Evolutionary conservation across 805 yeast species (phyloP), one percentile per base, ranked within the genome.

Genomic region (Lachancea sp.): DNA sequence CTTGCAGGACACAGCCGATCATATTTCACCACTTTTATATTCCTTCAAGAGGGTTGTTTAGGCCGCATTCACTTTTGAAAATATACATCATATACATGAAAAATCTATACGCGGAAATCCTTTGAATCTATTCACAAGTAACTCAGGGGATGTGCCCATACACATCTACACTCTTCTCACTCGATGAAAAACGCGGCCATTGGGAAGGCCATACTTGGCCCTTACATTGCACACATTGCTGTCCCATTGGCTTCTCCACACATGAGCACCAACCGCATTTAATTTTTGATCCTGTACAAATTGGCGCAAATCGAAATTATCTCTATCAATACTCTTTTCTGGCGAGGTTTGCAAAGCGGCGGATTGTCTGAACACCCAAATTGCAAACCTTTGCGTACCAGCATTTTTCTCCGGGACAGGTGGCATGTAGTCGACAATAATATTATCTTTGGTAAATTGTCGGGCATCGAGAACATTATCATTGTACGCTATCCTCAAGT

Each of bases 371-470:
- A 87, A 83, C 3, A 88, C 94, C 96, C 97, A 89, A 31, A 86
- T 75, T 38, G 84, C 78, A 41, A 83, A 79, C 64, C 97, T 77
- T 62, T 90, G 96, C 23, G 70, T 69, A 30, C 85, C 87, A 3
- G 82, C 71, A 61, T 92, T 92, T 67, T 84, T 85, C 58, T 90
- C 97, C 8, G 97, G 96, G 20, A 75, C 74, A 33, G 96, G 84
- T 19, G 98, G 96, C 18, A 70, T 56, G 60, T 87, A 90, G 7
- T 75, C 73, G 29, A 72, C 68, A 78, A 70, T 41, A 64, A 76
- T 44, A 62, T 68, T 33, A 66, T 70, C 30, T 49, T 56, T 53
- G 30, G 71, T 55, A 24, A 60, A 54, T 38, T 57, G 61, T 29
- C 61, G 53, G 38, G 65, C 55, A 38, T 61, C 64, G 26, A 85